phyloP scores from a whole-genome alignment of 163 green algal genomes.

The Volvox carteri region DNA sequence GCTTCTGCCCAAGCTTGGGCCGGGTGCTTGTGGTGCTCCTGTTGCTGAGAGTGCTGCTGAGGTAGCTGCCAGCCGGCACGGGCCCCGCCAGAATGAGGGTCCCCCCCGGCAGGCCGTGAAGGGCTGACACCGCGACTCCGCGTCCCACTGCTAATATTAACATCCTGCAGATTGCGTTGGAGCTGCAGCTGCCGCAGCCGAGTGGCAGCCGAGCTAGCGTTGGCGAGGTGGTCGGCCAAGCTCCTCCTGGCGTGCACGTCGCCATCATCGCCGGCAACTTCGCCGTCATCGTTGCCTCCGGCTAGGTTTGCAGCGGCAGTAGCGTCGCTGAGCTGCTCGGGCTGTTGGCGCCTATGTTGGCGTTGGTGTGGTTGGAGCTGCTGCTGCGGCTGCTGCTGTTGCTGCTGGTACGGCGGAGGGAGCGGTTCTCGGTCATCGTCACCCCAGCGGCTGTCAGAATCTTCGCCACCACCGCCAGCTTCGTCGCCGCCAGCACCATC shows the following conservation, averaged over 20 bases:
- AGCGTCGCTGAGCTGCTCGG: too few relatives aligned
- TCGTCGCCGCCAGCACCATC: neutral
- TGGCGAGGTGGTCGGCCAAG: slow-evolving; percentile 47
- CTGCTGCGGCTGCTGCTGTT: neutral
- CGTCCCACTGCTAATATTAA: neutral
- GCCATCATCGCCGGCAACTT: neutral
- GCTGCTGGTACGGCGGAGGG: too few relatives aligned
- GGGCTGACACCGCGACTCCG: neutral
- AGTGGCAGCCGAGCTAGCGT: neutral
- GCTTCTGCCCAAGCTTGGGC: neutral
- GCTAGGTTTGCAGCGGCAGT: neutral
- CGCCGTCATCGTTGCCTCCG: neutral
- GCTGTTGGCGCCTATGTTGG: neutral
- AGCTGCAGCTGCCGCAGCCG: neutral
- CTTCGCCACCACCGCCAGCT: neutral
- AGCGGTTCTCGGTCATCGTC: neutral
- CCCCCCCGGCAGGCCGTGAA: too few relatives aligned
- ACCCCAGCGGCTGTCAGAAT: neutral
- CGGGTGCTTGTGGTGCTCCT: slow-evolving; percentile 2
- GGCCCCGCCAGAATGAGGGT: too few relatives aligned
- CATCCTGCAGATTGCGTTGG: neutral
- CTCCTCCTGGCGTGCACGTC: neutral
- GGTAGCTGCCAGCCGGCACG: neutral
- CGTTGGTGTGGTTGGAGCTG: neutral
- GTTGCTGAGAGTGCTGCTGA: neutral